Percentiles rank a stretch among this genome's conserved stretches.
Conservation (phyloP, 352 stramenopile species). For the Globisporangium recalcitrans region DNA sequence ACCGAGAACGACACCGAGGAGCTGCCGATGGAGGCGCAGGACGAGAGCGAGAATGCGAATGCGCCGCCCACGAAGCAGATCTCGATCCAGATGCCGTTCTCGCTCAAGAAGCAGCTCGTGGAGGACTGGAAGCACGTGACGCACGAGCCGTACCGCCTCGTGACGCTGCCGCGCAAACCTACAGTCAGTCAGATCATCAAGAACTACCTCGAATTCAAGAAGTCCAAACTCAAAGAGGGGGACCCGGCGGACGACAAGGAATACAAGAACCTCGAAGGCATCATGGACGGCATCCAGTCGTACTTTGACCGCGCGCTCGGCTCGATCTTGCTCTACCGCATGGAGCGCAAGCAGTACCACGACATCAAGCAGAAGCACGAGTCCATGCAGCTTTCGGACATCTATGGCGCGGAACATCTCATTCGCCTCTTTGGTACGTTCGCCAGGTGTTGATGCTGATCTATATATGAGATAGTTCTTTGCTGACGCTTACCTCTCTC, state of each 20-base stretch:
- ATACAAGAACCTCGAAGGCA: slow-evolving; percentile 76
- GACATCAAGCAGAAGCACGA: slow-evolving; percentile 58
- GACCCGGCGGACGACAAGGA: slow-evolving; percentile 65
- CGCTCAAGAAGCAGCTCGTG: slow-evolving; percentile 90
- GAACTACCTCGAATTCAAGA: slow-evolving; percentile 76
- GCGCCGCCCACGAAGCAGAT: slow-evolving; percentile 34
- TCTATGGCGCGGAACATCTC: slow-evolving; percentile 91
- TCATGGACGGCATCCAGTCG: slow-evolving; percentile 80
- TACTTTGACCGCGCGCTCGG: slow-evolving; percentile 89
- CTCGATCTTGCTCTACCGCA: slow-evolving; percentile 87
- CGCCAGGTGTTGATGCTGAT: background rate
- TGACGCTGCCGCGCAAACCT: slow-evolving; percentile 77
- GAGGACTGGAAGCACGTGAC: slow-evolving; percentile 88
- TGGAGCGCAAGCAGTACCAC: slow-evolving; percentile 88
- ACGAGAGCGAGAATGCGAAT: slow-evolving; percentile 16
- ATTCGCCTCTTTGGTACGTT: slow-evolving; percentile 83
- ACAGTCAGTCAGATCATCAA: slow-evolving; percentile 74
- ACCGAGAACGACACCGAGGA: slow-evolving; percentile 66
- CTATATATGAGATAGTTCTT: background rate
- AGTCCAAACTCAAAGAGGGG: slow-evolving; percentile 49
- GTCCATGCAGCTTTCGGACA: slow-evolving; percentile 70
- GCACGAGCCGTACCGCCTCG: slow-evolving; percentile 71
- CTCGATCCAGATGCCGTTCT: slow-evolving; percentile 85
- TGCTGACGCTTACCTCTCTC: background rate
- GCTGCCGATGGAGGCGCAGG: slow-evolving; percentile 20